Conservation (phyloP, 192 early-diverging fungal species). For the Chytriomyces sp. region DNA sequence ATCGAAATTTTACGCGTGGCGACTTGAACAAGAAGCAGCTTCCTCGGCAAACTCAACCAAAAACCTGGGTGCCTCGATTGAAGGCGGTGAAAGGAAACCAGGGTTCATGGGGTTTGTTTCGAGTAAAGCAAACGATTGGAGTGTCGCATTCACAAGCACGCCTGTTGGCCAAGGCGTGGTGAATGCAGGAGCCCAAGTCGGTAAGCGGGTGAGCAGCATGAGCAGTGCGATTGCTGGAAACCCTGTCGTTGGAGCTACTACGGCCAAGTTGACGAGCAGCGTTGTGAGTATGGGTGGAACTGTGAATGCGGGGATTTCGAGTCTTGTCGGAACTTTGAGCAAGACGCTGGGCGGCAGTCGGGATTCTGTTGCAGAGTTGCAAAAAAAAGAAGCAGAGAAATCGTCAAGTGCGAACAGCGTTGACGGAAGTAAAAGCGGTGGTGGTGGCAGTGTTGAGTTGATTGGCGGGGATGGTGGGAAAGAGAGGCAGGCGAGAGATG, state of each 20-base stretch:
- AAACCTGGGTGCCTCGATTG: neutral
- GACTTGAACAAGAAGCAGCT: neutral
- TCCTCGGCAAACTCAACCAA: neutral
- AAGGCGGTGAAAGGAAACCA: neutral
- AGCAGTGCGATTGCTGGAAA: neutral
- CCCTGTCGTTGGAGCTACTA: neutral
- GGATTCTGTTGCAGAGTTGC: neutral
- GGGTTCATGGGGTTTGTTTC: neutral
- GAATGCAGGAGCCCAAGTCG: neutral
- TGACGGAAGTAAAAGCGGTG: neutral
- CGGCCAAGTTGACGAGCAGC: neutral
- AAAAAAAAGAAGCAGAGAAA: neutral
- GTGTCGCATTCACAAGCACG: neutral
- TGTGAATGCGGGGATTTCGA: constrained; percentile 2
- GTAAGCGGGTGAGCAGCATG: neutral
- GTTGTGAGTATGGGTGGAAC: neutral
- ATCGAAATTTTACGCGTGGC: neutral
- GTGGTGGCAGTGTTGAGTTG: neutral
- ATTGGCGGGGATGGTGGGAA: neutral
- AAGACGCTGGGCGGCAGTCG: neutral
- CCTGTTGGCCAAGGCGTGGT: neutral
- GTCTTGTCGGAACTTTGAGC: neutral
- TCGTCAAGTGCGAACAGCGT: neutral
- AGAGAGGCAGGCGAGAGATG: neutral
- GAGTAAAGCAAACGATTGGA: neutral